These are phyloP conservation scores for Monosporascus sp. DNA, from an alignment of 2,329 filamentous ascomycete species.

Conservation along the genomic window DNA sequence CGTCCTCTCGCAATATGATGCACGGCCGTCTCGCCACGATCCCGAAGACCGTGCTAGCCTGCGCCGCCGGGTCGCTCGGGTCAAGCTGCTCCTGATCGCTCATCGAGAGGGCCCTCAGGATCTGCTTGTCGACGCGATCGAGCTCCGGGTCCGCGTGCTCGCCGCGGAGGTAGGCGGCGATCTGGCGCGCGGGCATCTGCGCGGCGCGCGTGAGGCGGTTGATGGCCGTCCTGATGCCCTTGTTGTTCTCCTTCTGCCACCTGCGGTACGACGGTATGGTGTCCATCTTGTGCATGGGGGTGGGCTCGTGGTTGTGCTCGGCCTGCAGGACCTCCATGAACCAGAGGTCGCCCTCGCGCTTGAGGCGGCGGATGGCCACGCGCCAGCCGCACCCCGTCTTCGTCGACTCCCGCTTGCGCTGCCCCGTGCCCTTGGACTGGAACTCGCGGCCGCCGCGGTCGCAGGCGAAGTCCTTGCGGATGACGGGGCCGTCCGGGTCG, in stretches of 20 bases:
- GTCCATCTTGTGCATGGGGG: conserved; percentile 22
- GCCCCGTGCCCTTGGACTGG: conserved; percentile 24
- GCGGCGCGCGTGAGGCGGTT: conserved; percentile 18
- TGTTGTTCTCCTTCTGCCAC: conserved; percentile 26
- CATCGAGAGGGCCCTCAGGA: conserved; percentile 23
- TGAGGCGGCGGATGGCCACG: conserved; percentile 20
- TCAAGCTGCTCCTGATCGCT: conserved; percentile 18
- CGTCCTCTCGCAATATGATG: conserved; percentile 18
- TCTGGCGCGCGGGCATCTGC: conserved; percentile 19
- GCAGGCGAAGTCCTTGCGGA: conserved; percentile 25
- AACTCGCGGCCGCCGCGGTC: conserved; percentile 25
- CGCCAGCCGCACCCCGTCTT: conserved; percentile 25
- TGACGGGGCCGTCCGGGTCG: conserved; percentile 22
- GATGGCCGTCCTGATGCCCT: conserved; percentile 21
- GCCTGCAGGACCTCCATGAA: conserved; percentile 24
- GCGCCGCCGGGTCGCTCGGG: conserved; percentile 7
- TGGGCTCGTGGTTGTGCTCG: conserved; percentile 23
- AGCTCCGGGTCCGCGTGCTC: conserved; percentile 18
- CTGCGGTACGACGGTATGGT: conserved; percentile 24
- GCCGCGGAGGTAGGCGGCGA: conserved; percentile 22
- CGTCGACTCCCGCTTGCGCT: conserved; percentile 21
- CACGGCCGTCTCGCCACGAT: conserved; percentile 20
- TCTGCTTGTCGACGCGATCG: conserved; percentile 22
- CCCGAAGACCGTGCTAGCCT: conserved; percentile 15
- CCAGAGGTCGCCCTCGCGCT: conserved; percentile 23